Evolutionary conservation across 1,284 basidiomycete species (phyloP).

Genomic region (Trichosporon ovoides): DNA sequence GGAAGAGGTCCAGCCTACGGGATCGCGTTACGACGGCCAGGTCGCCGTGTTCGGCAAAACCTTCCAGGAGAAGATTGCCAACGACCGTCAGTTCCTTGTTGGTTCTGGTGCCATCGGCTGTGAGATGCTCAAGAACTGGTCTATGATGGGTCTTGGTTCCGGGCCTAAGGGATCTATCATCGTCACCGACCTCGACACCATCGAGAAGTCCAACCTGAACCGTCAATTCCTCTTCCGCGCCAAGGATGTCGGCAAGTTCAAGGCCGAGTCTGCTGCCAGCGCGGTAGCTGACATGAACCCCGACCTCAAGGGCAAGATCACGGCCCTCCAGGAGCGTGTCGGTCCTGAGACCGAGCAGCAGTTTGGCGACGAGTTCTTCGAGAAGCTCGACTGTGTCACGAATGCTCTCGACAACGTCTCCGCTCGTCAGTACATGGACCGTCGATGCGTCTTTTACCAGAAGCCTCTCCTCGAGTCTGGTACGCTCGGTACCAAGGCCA

Average conservation of each 20-base stretch:
- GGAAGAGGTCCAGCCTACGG: slow-evolving; percentile 74
- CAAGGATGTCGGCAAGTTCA: slow-evolving; percentile 97
- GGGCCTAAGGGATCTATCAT: slow-evolving; percentile 78
- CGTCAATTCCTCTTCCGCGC: slow-evolving; percentile 96
- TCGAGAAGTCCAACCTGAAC: slow-evolving; percentile 99
- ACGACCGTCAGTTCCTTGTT: slow-evolving; percentile 92
- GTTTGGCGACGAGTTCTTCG: slow-evolving; percentile 90
- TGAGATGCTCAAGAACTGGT: slow-evolving; percentile 99
- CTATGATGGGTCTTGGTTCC: slow-evolving; percentile 93
- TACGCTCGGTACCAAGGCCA: slow-evolving; percentile 97
- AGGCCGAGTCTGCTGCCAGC: slow-evolving; percentile 87
- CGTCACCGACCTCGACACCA: slow-evolving; percentile 97
- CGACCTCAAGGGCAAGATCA: slow-evolving; percentile 79
- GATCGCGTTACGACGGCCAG: slow-evolving; percentile 88
- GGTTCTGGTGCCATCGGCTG: slow-evolving; percentile 98
- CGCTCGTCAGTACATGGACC: slow-evolving; percentile 98
- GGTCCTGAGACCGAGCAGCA: slow-evolving; percentile 86
- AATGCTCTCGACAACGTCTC: slow-evolving; percentile 98
- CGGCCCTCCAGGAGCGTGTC: slow-evolving; percentile 88
- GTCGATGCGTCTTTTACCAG: slow-evolving; percentile 93
- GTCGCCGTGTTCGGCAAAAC: slow-evolving; percentile 89
- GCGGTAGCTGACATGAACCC: slow-evolving; percentile 98
- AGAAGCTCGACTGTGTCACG: slow-evolving; percentile 86
- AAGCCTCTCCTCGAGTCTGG: slow-evolving; percentile 97
- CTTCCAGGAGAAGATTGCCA: slow-evolving; percentile 90